A percentile compares a stretch with the other conserved stretches of the same genome.
These are phyloP conservation scores for Penicillium macrosclerotiorum DNA, from an alignment of 495 filamentous ascomycete genomes.

Conservation along the genomic window DNA sequence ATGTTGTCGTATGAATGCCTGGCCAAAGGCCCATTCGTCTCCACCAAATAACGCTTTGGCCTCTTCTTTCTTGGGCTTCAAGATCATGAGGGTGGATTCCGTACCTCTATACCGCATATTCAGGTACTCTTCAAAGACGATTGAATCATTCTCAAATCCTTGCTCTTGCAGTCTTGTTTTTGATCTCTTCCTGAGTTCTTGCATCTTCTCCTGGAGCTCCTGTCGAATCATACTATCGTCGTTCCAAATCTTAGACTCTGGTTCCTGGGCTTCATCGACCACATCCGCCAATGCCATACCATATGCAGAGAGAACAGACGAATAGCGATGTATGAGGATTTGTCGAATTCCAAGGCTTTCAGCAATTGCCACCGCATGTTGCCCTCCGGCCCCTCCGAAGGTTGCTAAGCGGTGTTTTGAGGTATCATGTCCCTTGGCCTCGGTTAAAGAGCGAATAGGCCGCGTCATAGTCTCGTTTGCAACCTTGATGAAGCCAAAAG, in stretches of 20 bases:
- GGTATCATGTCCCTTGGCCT: constrained; percentile 91
- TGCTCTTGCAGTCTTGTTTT: constrained; percentile 22
- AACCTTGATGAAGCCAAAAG: constrained; percentile 65
- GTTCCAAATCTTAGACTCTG: constrained; percentile 58
- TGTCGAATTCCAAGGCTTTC: constrained; percentile 82
- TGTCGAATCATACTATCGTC: constrained; percentile 7
- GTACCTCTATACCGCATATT: constrained; percentile 52
- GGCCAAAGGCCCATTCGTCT: constrained; percentile 66
- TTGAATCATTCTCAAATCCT: constrained; percentile 31
- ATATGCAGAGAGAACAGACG: constrained; percentile 92
- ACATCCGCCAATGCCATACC: constrained; percentile 97
- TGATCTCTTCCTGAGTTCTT: constrained; percentile 17
- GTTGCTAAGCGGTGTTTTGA: constrained; percentile 85
- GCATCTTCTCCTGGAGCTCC: constrained; percentile 17
- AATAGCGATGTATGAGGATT: constrained; percentile 88
- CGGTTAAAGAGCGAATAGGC: constrained; percentile 88
- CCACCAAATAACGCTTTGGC: constrained; percentile 8
- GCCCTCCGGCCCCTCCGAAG: constrained; percentile 93
- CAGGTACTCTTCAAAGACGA: constrained; percentile 44
- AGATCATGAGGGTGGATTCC: constrained; percentile 51
- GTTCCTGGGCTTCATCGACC: constrained; percentile 88
- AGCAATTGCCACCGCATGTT: constrained; percentile 95
- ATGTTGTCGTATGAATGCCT: constrained; percentile 82
- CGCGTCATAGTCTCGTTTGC: constrained; percentile 96
- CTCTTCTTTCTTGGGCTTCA: constrained; percentile 41